A percentile compares a stretch with the other conserved stretches of the same genome.
Conservation (phyloP, 495 filamentous ascomycete genomes). For the Articulospora tetracladia region DNA sequence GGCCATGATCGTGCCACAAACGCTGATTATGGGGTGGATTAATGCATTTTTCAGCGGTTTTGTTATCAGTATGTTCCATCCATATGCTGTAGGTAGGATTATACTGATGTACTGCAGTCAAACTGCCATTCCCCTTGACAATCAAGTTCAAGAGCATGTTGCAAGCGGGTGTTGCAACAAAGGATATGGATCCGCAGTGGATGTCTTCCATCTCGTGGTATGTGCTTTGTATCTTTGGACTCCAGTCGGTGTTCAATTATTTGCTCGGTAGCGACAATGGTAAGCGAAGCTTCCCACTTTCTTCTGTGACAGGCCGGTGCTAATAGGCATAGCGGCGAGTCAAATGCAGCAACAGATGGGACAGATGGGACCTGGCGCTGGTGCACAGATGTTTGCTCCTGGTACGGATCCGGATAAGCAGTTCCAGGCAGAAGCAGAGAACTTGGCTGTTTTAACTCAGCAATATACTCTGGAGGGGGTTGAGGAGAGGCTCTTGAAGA, state of each 20-base stretch:
- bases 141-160: conserved; percentile 99
- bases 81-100: neutral
- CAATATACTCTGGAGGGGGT: conserved; percentile 84
- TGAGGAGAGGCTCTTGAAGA: conserved; percentile 72
- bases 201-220: conserved; percentile 99
- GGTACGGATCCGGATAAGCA: conserved; percentile 95
- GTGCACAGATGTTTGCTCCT: conserved; percentile 67
- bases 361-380: conserved; percentile 63
- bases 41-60: conserved; percentile 98
- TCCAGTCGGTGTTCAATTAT: conserved; percentile 98
- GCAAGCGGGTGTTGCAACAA: conserved; percentile 91
- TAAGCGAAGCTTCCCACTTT: conserved; percentile 38
- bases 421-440: conserved; percentile 87
- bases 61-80: conserved; percentile 75
- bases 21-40: conserved; percentile 99
- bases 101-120: conserved; percentile 54
- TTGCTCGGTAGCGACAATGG: conserved; percentile 93
- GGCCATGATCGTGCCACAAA: conserved; percentile 99
- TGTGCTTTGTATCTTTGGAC: conserved; percentile 92
- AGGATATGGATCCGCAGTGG: conserved; percentile 95
- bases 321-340: conserved; percentile 65
- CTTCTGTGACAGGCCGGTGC: neutral
- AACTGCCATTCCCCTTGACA: conserved; percentile 96
- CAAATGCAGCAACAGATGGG: conserved; percentile 95
- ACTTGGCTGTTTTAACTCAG: conserved; percentile 90